Evolutionary conservation across 768 basidiomycete genomes (phyloP), one percentile per base, ranked within the genome.

Genomic region (Lactifluus piperatus): DNA sequence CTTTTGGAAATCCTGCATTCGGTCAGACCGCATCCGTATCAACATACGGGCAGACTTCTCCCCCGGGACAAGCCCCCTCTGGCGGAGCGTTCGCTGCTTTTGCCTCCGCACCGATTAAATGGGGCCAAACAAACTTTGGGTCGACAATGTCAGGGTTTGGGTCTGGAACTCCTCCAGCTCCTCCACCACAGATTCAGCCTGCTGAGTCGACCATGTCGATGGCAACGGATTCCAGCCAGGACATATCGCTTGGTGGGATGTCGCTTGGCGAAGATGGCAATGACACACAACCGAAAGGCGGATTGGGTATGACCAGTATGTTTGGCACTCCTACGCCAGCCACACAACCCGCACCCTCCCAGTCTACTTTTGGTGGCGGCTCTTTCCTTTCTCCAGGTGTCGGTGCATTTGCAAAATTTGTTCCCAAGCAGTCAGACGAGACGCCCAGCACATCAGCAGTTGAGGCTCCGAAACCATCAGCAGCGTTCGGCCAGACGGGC

Each of bases 341-440:
- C 4, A 53, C 55, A 22, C 58, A 51, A 18, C 7, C 58, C 10
- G 27, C 32, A 18, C 6, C 43, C 6, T 24, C 58, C 26, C 24
- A 18, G 34, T 26, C 53, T 20, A 34, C 48, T 10, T 53, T 47
- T 37, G 62, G 59, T 20, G 8, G 64, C 2, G 62, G 67, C 22
- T 58, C 57, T 22, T 64, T 66, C 43, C 68, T 69, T 14, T 64
- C 66, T 1, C 65, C 67, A 0, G 71, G 71, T 0, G 69, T 71
- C 32, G 71, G 71, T 3, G 67, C 69, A 4, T 71, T 71, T 51
- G 66, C 65, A 9, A 68, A 64, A 7, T 50, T 45, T 20, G 47
- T 29, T 32, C 60, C 58, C 36, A 59, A 57, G 2, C 32, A 57
- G 34, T 58, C 62, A 6, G 57, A 66, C 1, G 63, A 64, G 27